These are phyloP conservation scores for Amaranthus palmeri DNA, from an alignment of 148 eudicot genomes.

Conservation along the genomic window DNA sequence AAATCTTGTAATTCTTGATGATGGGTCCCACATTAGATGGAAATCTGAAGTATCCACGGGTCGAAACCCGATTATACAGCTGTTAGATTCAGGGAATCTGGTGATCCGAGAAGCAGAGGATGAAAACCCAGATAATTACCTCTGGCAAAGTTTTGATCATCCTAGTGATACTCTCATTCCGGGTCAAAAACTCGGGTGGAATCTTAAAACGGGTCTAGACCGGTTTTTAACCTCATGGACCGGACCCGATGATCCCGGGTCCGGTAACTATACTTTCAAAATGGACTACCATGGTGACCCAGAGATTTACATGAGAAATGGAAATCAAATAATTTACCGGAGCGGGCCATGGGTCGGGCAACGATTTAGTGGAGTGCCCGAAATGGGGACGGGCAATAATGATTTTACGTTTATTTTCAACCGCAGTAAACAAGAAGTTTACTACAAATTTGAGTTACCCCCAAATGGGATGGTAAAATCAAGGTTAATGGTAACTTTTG, in stretches of 20 bases:
- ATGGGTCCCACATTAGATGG: constrained; percentile 7
- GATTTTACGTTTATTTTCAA: constrained; percentile 34
- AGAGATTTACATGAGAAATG: constrained; percentile 27
- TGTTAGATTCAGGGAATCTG: constrained; percentile 40
- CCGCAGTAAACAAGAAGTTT: constrained; percentile 21
- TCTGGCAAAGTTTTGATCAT: constrained; percentile 45
- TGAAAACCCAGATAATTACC: constrained; percentile 4
- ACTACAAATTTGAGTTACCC: constrained; percentile 28
- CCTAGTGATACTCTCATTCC: constrained; percentile 35
- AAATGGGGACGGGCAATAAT: constrained; percentile 34
- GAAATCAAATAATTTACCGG: constrained; percentile 25
- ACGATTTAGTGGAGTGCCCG: constrained; percentile 73
- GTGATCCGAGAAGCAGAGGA: constrained; percentile 29
- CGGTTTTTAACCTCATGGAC: constrained; percentile 34
- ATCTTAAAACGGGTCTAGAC: constrained; percentile 26
- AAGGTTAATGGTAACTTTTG: constrained; percentile 32
- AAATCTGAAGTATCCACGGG: neutral
- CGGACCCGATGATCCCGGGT: constrained; percentile 21
- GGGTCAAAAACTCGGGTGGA: constrained; percentile 43
- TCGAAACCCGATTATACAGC: constrained; percentile 22
- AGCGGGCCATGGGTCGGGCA: constrained; percentile 92
- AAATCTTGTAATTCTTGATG: constrained; percentile 20
- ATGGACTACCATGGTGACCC: constrained; percentile 40
- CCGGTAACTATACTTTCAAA: constrained; percentile 30
- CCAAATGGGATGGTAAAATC: constrained; percentile 31